phyloP scores from a whole-genome alignment of 1,284 basidiomycete species.

The Macrocystidia cucumis region DNA sequence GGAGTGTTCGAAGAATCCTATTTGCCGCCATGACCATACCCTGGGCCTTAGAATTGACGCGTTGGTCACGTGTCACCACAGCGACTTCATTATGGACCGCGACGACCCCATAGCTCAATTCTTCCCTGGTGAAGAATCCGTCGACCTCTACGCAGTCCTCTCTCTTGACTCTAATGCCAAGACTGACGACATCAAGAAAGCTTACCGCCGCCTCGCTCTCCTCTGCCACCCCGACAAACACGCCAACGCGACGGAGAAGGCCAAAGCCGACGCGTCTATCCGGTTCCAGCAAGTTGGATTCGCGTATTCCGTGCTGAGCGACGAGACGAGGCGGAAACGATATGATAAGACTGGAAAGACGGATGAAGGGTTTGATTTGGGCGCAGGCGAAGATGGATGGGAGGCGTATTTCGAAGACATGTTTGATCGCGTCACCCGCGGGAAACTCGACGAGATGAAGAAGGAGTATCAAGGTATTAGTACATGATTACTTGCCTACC shows the following conservation, averaged over 20 bases:
- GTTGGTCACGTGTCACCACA: slow-evolving; percentile 12
- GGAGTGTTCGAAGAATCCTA: too few relatives aligned
- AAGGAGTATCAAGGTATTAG: slow-evolving; percentile 83
- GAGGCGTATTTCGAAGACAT: slow-evolving; percentile 87
- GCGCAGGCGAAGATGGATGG: slow-evolving; percentile 82
- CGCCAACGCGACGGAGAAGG: slow-evolving; percentile 46
- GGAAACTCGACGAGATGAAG: slow-evolving; percentile 86
- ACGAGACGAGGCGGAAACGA: slow-evolving; percentile 64
- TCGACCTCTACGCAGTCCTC: slow-evolving; percentile 75
- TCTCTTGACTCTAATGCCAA: slow-evolving; percentile 45
- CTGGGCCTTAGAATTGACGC: slow-evolving; percentile 1
- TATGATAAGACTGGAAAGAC: slow-evolving; percentile 85
- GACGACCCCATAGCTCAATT: slow-evolving; percentile 73
- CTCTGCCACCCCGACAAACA: slow-evolving; percentile 88
- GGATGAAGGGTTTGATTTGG: slow-evolving; percentile 68
- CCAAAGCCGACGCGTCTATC: slow-evolving; percentile 54
- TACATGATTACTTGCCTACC: slow-evolving; percentile 7
- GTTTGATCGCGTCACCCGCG: slow-evolving; percentile 80
- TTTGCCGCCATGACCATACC: slow-evolving; percentile 10
- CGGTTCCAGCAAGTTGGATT: slow-evolving; percentile 90
- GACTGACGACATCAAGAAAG: slow-evolving; percentile 67
- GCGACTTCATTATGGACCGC: slow-evolving; percentile 38
- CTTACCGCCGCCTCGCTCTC: slow-evolving; percentile 82
- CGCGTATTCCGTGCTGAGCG: slow-evolving; percentile 81
- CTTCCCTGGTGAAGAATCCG: slow-evolving; percentile 62